Evolutionary conservation across 768 basidiomycete genomes (phyloP), one percentile per base, ranked within the genome.

Genomic region (Pleurotus citrinopileatus): DNA sequence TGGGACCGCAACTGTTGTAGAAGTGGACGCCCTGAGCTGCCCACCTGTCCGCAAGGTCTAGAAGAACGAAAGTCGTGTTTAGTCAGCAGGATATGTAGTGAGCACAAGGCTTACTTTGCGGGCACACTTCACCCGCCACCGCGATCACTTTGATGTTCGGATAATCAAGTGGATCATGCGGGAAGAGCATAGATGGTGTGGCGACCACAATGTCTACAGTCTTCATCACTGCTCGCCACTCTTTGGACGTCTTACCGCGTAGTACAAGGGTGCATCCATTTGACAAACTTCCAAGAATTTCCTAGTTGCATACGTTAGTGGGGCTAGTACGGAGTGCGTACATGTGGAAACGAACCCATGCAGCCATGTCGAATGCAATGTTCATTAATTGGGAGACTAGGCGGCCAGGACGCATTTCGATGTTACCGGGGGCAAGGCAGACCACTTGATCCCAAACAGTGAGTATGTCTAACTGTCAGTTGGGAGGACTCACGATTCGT

Each of bases 331-430:
- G 27, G 29, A 29, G 7, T 19, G 29, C n/a, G 20, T 42, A 52
- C 38, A 27, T 55, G 36, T 26, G 23, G 19, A 12, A 22, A 7
- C 45, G 13, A 15, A 47, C 45, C 84, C 84, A 86, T 19, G 81
- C 81, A 36, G 79, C 81, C 81, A 86, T 84, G 59, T 86, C 84
- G 62, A 84, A 86, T 3, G 82, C 77, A 43, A 86, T 77, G 57
- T 84, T 84, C 66, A 86, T 73, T 19, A 84, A 67, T 59, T 84
- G 83, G 4, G 81, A 75, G 20, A 84, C 80, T 6, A 79, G 73
- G 27, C 75, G 60, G 15, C 83, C 81, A 1, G 80, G 79, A n/a
- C 63, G 56, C 79, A 86, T 83, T 27, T 75, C 74, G 6, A 84
- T 70, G 57, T 80, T 82, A 20, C 82, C 83, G 23, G 82, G 83